These are phyloP conservation scores for Hypoxylon sp. DNA, from an alignment of 2,329 filamentous ascomycete genomes.

Conservation along the genomic window DNA sequence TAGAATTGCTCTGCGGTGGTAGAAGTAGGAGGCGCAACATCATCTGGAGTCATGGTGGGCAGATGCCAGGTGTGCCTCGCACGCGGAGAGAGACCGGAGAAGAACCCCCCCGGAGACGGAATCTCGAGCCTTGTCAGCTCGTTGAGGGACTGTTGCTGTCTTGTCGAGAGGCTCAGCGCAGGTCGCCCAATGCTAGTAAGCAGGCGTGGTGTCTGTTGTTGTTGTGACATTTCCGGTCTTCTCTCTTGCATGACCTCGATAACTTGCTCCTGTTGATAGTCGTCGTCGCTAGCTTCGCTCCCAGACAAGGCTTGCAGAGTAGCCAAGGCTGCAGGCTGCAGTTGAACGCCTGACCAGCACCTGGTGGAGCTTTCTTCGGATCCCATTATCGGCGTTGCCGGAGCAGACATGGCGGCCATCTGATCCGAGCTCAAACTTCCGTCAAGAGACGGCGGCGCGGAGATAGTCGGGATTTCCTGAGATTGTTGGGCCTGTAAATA, in stretches of 20 bases:
- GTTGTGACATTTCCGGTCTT: conserved; percentile 65
- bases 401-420: conserved; percentile 83
- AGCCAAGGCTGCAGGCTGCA: conserved; percentile 83
- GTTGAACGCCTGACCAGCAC: conserved; percentile 78
- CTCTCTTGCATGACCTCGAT: conserved; percentile 63
- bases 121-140: conserved; percentile 86
- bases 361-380: conserved; percentile 66
- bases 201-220: conserved; percentile 63
- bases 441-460: conserved; percentile 88
- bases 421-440: conserved; percentile 91
- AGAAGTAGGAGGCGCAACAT: conserved; percentile 77
- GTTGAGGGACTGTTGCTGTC: conserved; percentile 70
- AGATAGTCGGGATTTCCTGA: conserved; percentile 76
- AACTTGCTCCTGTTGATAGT: conserved; percentile 68
- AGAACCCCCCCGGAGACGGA: conserved; percentile 92
- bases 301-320: conserved; percentile 80
- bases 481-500: conserved; percentile 74
- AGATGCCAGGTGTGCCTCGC: conserved; percentile 86
- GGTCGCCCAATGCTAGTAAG: conserved; percentile 57
- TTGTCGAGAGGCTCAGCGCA: conserved; percentile 56
- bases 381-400: conserved; percentile 81
- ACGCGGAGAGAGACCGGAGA: conserved; percentile 81
- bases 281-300: conserved; percentile 67
- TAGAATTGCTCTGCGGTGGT: conserved; percentile 95
- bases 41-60: conserved; percentile 64